Conservation (phyloP, 306 rosid genomes). For the Vigna nakashimae region DNA sequence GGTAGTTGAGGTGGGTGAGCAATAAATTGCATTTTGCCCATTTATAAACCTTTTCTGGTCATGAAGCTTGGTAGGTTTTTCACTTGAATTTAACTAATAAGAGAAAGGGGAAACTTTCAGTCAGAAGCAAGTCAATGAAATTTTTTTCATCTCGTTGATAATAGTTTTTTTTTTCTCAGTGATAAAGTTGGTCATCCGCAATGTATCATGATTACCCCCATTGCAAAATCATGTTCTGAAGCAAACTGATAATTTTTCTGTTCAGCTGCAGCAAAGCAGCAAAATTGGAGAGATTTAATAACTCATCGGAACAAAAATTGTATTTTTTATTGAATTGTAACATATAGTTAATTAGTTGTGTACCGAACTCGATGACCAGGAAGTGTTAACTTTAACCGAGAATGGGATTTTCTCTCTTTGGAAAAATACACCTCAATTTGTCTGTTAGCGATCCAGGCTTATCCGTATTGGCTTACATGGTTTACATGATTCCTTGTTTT, state of each 20-base stretch:
- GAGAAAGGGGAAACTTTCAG: not conserved
- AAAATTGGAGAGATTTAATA: not conserved
- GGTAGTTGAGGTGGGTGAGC: slow-evolving; percentile 28
- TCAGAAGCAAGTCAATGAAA: not conserved
- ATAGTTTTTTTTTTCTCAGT: not conserved
- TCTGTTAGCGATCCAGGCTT: slow-evolving; percentile 26
- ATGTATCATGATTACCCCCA: not conserved
- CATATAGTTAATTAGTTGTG: slow-evolving; percentile 1
- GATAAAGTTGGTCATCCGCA: not conserved
- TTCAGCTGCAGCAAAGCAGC: slow-evolving; percentile 1
- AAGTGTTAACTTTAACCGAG: not conserved
- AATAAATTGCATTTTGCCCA: slow-evolving; percentile 13
- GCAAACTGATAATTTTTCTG: not conserved
- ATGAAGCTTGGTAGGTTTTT: not conserved
- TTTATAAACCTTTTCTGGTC: slow-evolving; percentile 10
- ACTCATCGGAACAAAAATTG: not conserved
- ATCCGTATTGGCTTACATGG: slow-evolving; percentile 7
- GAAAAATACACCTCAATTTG: not conserved
- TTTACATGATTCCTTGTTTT: slow-evolving; percentile 13
- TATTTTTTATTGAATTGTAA: not conserved
- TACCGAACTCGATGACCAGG: slow-evolving; percentile 1
- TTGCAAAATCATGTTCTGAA: not conserved
- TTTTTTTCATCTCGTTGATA: not conserved
- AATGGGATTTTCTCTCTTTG: not conserved
- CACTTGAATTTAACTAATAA: slow-evolving; percentile 5